A percentile compares a stretch with the other conserved stretches of the same genome.
Conservation (phyloP, 2,329 filamentous ascomycete species). For the Botrytis deweyae region DNA sequence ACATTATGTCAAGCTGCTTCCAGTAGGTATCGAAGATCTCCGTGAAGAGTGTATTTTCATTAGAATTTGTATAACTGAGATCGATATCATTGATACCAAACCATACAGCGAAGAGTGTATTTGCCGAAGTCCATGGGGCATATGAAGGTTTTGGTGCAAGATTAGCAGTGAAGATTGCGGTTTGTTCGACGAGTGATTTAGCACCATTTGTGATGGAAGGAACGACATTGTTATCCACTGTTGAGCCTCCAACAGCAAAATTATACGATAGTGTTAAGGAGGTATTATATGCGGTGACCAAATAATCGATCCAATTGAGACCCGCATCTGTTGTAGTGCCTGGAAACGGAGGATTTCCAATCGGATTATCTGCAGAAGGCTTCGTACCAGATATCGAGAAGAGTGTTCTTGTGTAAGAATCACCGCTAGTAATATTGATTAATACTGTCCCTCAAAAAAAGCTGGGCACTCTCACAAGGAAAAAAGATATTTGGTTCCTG, state of each 20-base stretch:
- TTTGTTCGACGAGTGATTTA: conserved; percentile 5
- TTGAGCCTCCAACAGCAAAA: background rate
- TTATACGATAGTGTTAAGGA: conserved; percentile 9
- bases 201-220: background rate
- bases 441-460: background rate
- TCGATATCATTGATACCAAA: conserved; percentile 17
- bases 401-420: conserved; percentile 7
- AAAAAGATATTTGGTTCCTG: background rate
- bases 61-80: background rate
- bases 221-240: background rate
- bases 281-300: conserved; percentile 7
- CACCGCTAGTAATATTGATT: background rate
- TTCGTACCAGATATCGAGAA: conserved; percentile 15
- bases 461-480: background rate
- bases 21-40: conserved; percentile 11
- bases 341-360: conserved; percentile 14
- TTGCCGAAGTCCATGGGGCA: conserved; percentile 11
- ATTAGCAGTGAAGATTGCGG: conserved; percentile 3
- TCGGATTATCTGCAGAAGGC: conserved; percentile 4
- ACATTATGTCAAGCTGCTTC: conserved; percentile 37
- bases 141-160: conserved; percentile 14
- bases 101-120: conserved; percentile 12
- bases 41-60: background rate
- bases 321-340: conserved; percentile 8
- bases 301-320: conserved; percentile 11